Evolutionary conservation across 352 stramenopile genomes (phyloP).

Genomic region (Phytopythium oedochilum): DNA sequence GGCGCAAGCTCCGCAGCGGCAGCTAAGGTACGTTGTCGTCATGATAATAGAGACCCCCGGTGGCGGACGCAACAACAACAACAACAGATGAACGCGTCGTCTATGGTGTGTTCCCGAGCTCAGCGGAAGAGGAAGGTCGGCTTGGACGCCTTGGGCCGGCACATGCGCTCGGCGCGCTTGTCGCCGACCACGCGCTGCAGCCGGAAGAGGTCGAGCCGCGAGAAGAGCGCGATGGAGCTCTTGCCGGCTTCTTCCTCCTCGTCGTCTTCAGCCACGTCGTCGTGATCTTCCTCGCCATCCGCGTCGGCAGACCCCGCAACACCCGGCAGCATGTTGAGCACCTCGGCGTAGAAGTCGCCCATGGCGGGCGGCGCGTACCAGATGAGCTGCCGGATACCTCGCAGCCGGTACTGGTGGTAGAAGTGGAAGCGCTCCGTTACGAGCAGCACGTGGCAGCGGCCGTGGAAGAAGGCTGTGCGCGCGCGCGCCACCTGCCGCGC

Average conservation of each 20-base stretch:
- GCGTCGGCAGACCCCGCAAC: constrained; percentile 7
- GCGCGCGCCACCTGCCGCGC: constrained; percentile 59
- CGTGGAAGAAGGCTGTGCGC: constrained; percentile 72
- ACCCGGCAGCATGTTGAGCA: constrained; percentile 72
- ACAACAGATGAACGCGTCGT: background rate
- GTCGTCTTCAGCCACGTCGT: constrained; percentile 10
- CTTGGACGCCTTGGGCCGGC: constrained; percentile 49
- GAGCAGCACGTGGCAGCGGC: constrained; percentile 73
- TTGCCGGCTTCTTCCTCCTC: constrained; percentile 19
- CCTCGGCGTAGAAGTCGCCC: constrained; percentile 69
- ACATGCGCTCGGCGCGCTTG: constrained; percentile 70
- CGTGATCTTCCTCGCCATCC: constrained; percentile 18
- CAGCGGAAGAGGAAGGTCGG: constrained; percentile 80
- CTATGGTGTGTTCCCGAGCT: background rate
- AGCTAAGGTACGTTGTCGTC: background rate
- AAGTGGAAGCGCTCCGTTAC: constrained; percentile 84
- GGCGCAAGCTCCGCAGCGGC: constrained; percentile 9
- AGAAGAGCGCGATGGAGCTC: constrained; percentile 62
- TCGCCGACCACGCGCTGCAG: constrained; percentile 74
- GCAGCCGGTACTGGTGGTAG: constrained; percentile 80
- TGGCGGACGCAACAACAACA: too few species aligned
- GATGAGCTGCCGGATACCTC: constrained; percentile 73
- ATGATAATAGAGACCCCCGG: background rate
- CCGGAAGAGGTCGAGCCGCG: constrained; percentile 51
- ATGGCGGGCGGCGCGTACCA: constrained; percentile 70